phyloP scores from a whole-genome alignment of 495 filamentous ascomycete genomes.

The Platismatia glauca region DNA sequence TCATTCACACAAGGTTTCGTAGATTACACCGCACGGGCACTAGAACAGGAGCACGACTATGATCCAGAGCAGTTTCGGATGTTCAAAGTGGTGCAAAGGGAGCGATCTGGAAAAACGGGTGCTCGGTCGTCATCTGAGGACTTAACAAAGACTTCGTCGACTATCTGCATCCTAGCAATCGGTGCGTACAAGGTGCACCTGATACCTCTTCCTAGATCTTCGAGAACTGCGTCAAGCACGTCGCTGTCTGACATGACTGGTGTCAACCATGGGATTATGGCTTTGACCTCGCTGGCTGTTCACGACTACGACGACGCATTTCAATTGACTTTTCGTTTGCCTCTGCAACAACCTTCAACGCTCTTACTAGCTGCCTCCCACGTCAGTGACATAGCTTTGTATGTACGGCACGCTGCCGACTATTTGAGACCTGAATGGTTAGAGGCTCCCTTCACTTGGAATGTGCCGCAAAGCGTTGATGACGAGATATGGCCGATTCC shows the following conservation, averaged over 20 bases:
- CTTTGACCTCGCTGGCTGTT: conserved; percentile 58
- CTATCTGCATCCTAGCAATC: conserved; percentile 75
- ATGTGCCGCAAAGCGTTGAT: conserved; percentile 54
- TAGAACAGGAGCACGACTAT: conserved; percentile 64
- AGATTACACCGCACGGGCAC: conserved; percentile 52
- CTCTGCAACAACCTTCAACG: conserved; percentile 51
- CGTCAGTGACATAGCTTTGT: conserved; percentile 66
- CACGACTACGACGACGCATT: conserved; percentile 74
- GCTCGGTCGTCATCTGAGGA: conserved; percentile 66
- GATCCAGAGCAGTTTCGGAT: conserved; percentile 63
- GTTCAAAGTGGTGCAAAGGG: conserved; percentile 75
- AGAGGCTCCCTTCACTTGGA: conserved; percentile 55
- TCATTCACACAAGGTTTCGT: conserved; percentile 52
- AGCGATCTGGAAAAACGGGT: conserved; percentile 38
- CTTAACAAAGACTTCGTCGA: conserved; percentile 61
- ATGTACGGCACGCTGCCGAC: conserved; percentile 62
- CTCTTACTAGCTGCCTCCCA: conserved; percentile 73
- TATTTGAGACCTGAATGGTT: conserved; percentile 79
- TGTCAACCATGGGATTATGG: conserved; percentile 63
- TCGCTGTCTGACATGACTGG: conserved; percentile 42
- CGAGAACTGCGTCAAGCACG: conserved; percentile 46
- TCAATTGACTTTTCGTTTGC: conserved; percentile 72
- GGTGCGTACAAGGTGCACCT: conserved; percentile 77
- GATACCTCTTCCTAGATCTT: conserved; percentile 58
- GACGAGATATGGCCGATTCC: conserved; percentile 54